Evolutionary conservation across 139 green algal species (phyloP), one percentile per base, ranked within the genome.

Genomic region (Zygnema cylindricum): DNA sequence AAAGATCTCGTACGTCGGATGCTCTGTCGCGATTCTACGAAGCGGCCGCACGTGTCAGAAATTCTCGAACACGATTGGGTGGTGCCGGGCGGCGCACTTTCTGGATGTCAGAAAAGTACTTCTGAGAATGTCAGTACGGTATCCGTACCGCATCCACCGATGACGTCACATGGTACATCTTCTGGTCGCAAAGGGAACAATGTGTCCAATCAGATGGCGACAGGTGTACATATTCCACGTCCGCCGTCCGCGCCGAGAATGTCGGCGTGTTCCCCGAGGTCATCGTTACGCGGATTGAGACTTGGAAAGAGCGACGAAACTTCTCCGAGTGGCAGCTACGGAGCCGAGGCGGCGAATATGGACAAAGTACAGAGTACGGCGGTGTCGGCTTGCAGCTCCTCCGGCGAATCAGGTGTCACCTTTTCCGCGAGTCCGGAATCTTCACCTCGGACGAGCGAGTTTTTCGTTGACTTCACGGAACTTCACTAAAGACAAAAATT

Each of bases 1-100:
- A 92, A 89, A 32, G 55, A 93, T 32, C 43, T 93, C 38, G 35
- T 93, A 32, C 43, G 39, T 1, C 49, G 86, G 36, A 81, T 93
- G 89, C 78, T 93, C 16, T 86, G 30, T n/a, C 39, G 78, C 25
- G 84, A 93, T 81, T 79, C 87, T n/a, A 84, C 36, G 69, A 30
- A 30, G 42, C 75, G 89, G 30, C 55, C 90, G 32, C 91, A 54
- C 23, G 84, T 88, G 23, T 36, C 30, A 35, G 85, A 93, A 1
- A 88, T 89, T 49, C 89, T 93, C 2, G 33, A 85, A 0, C 95
- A 98, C 88, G 93, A 95, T 16, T 99, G 96, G 96, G 94, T 98
- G 7, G 16, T 63, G 49, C 16, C 49, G 16, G 16, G 49, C 16
- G 49, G 49, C 49, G 49, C 7, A 63, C 16, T 63, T 63, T 16